Conservation (phyloP, 805 yeast species). For the Wickerhamomyces silvicola region DNA sequence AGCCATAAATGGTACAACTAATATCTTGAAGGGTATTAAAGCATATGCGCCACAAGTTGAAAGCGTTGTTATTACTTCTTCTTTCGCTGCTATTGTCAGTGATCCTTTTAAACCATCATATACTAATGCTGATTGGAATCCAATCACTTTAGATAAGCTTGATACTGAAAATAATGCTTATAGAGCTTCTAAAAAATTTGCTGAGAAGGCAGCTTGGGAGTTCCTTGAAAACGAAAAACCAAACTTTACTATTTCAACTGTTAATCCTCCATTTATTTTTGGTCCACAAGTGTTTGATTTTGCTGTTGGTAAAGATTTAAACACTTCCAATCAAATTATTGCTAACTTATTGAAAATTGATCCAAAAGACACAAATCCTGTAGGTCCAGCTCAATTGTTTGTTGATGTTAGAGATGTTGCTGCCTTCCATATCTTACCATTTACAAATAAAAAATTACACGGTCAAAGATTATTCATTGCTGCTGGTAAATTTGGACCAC, state of each 20-base stretch:
- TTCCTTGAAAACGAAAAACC: constrained; percentile 27
- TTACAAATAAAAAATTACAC: constrained; percentile 16
- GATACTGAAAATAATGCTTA: constrained; percentile 35
- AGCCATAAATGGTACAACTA: constrained; percentile 49
- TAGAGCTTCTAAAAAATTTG: constrained; percentile 52
- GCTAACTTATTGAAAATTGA: constrained; percentile 24
- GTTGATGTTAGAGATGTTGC: constrained; percentile 39
- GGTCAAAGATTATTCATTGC: constrained; percentile 21
- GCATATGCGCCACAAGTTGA: constrained; percentile 32
- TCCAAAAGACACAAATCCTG: constrained; percentile 17
- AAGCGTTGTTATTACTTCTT: constrained; percentile 50
- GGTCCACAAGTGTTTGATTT: constrained; percentile 52
- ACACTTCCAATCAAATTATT: constrained; percentile 33
- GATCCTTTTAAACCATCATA: constrained; percentile 12
- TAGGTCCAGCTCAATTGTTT: constrained; percentile 4
- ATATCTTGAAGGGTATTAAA: constrained; percentile 31
- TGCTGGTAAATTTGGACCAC: constrained; percentile 11
- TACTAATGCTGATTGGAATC: constrained; percentile 38
- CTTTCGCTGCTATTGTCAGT: constrained; percentile 44
- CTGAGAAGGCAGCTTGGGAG: constrained; percentile 58
- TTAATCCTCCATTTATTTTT: constrained; percentile 48
- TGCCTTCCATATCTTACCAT: constrained; percentile 30
- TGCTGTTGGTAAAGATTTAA: constrained; percentile 29
- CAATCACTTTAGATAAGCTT: constrained; percentile 41
- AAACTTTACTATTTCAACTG: constrained; percentile 34